A percentile compares a stretch with the other conserved stretches of the same genome.
These are phyloP conservation scores for Neonectria coccinea DNA, from an alignment of 2,329 filamentous ascomycete species.

Conservation along the genomic window DNA sequence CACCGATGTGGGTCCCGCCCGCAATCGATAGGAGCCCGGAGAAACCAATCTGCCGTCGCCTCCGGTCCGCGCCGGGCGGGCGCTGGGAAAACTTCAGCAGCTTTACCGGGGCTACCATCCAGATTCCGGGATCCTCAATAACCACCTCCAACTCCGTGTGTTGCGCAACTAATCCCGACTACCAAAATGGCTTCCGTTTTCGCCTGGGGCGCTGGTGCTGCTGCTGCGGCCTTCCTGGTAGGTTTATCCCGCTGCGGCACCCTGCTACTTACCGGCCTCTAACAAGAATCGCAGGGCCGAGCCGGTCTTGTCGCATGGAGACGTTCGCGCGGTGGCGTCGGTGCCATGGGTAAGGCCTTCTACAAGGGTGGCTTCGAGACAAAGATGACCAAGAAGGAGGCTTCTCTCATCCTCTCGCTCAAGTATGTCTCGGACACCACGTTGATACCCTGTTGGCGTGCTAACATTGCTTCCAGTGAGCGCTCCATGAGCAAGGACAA, in stretches of 20 bases:
- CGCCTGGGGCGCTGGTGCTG: conserved; percentile 61
- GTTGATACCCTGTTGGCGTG: not conserved
- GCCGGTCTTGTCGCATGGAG: conserved; percentile 91
- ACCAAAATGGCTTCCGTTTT: conserved; percentile 57
- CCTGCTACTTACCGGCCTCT: conserved; percentile 7
- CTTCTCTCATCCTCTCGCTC: conserved; percentile 88
- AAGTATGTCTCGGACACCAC: conserved; percentile 67
- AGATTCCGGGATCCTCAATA: conserved; percentile 30
- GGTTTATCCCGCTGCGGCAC: conserved; percentile 29
- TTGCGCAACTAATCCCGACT: conserved; percentile 16
- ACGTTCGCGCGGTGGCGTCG: conserved; percentile 81
- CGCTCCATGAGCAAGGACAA: conserved; percentile 90
- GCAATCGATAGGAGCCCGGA: conserved; percentile 44
- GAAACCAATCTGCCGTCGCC: conserved; percentile 34
- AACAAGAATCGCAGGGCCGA: conserved; percentile 73
- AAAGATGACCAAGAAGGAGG: conserved; percentile 93
- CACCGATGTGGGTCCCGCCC: conserved; percentile 17
- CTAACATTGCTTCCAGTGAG: conserved; percentile 69
- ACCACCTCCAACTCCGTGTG: conserved; percentile 24
- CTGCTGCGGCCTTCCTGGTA: conserved; percentile 65
- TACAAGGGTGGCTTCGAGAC: conserved; percentile 99
- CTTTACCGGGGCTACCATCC: conserved; percentile 34
- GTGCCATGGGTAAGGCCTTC: conserved; percentile 87
- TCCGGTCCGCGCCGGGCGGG: conserved; percentile 42
- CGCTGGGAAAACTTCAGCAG: conserved; percentile 45